A percentile compares a stretch with the other conserved stretches of the same genome.
These are phyloP conservation scores for Phialophora verrucosa DNA, from an alignment of 2,329 filamentous ascomycete species.

Conservation along the genomic window DNA sequence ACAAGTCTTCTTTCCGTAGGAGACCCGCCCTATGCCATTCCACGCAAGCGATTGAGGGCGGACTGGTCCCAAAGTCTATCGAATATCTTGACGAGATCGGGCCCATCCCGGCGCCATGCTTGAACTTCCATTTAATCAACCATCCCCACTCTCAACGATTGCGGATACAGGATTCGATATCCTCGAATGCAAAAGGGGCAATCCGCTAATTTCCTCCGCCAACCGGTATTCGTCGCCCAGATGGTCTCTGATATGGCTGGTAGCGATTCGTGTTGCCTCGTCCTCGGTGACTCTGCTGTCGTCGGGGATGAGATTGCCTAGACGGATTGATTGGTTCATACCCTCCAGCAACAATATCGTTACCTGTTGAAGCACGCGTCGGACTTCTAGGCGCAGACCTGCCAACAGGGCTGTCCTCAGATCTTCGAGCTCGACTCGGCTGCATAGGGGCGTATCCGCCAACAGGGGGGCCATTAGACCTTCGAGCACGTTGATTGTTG, in stretches of 20 bases:
- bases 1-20: background rate
- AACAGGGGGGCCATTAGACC: background rate
- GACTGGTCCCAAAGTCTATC: constrained; percentile 2
- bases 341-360: background rate
- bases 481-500: constrained; percentile 30
- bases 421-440: too few relatives aligned
- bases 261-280: background rate
- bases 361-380: constrained; percentile 25
- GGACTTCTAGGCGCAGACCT: too few relatives aligned
- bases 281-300: background rate
- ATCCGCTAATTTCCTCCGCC: background rate
- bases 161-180: background rate
- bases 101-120: constrained; percentile 16
- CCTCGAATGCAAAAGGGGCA: background rate
- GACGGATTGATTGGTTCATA: background rate
- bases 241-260: constrained; percentile 8
- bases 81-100: background rate
- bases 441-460: too few relatives aligned
- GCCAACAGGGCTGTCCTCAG: too few relatives aligned
- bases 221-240: constrained; percentile 17
- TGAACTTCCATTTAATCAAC: constrained; percentile 1
- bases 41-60: background rate
- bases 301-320: background rate
- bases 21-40: background rate
- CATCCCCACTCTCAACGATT: background rate